Evolutionary conservation across 2,329 filamentous ascomycete species (phyloP).

Genomic region (Metarhizium sp.): DNA sequence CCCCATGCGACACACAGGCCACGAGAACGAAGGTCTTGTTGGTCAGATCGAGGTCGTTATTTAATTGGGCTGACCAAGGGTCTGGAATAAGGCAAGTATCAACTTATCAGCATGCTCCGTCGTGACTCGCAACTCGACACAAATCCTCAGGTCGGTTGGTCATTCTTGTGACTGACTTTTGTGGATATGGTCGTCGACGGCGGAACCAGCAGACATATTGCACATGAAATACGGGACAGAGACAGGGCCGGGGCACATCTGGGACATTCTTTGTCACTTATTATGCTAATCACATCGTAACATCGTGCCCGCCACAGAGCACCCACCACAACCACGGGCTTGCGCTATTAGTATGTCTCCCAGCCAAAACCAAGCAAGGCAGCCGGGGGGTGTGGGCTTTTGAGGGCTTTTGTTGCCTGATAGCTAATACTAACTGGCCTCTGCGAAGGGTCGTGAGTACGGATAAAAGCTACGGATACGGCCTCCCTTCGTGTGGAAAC

Average conservation of each 20-base stretch:
- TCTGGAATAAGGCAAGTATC: not conserved
- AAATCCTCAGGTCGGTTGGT: not conserved
- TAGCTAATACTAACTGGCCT: no score
- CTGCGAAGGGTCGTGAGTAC: no score
- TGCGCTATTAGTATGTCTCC: not conserved
- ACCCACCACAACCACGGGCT: not conserved
- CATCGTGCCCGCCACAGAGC: not conserved
- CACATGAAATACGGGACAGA: not conserved
- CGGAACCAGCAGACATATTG: not conserved
- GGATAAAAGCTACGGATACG: no score
- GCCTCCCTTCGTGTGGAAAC: no score
- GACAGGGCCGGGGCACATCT: not conserved
- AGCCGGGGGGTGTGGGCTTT: not conserved
- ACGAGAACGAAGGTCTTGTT: not conserved
- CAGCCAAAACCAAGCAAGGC: not conserved
- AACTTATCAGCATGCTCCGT: not conserved
- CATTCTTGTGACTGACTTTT: not conserved
- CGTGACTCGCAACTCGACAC: not conserved
- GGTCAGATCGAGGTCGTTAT: not conserved
- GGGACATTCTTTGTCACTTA: not conserved
- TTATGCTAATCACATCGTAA: slow-evolving; percentile 1
- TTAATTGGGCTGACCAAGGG: not conserved
- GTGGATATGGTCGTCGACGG: not conserved
- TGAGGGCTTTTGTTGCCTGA: not conserved
- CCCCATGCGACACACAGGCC: no score